Evolutionary conservation across 2,329 filamentous ascomycete species (phyloP).

Genomic region (Pyrenophora teres): DNA sequence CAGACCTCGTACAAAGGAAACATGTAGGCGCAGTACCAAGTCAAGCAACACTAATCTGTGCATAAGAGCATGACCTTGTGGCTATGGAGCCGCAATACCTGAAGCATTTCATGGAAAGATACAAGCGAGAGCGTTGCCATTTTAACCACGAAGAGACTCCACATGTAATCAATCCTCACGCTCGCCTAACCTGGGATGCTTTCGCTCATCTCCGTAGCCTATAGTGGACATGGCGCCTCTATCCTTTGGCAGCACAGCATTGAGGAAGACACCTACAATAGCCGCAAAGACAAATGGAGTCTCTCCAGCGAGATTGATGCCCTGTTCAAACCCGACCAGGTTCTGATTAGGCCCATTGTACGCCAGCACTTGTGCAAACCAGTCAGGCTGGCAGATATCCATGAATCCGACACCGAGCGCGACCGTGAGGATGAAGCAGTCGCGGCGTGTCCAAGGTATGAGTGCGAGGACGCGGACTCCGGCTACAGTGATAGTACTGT

Average conservation of each 20-base stretch:
- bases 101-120: too few species aligned
- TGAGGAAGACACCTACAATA: slow-evolving; percentile 47
- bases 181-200: slow-evolving; percentile 13
- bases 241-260: slow-evolving; percentile 49
- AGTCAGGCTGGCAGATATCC: slow-evolving; percentile 48
- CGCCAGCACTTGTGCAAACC: slow-evolving; percentile 48
- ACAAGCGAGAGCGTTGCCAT: neutral
- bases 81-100: too few species aligned
- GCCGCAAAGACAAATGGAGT: slow-evolving; percentile 51
- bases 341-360: slow-evolving; percentile 46
- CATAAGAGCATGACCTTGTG: too few species aligned
- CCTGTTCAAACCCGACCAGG: slow-evolving; percentile 49
- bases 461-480: slow-evolving; percentile 35
- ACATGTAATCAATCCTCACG: slow-evolving; percentile 2
- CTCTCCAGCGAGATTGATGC: slow-evolving; percentile 49
- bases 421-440: slow-evolving; percentile 36
- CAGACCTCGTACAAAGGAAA: too few species aligned
- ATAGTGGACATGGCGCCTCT: neutral
- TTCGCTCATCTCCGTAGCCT: slow-evolving; percentile 15
- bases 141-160: neutral
- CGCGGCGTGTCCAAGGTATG: slow-evolving; percentile 33
- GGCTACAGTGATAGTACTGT: slow-evolving; percentile 35
- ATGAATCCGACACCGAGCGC: slow-evolving; percentile 39
- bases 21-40: too few species aligned
- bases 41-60: too few species aligned